These are phyloP conservation scores for Isabelozyma gotoi DNA, from an alignment of 805 yeast species.

Conservation along the genomic window DNA sequence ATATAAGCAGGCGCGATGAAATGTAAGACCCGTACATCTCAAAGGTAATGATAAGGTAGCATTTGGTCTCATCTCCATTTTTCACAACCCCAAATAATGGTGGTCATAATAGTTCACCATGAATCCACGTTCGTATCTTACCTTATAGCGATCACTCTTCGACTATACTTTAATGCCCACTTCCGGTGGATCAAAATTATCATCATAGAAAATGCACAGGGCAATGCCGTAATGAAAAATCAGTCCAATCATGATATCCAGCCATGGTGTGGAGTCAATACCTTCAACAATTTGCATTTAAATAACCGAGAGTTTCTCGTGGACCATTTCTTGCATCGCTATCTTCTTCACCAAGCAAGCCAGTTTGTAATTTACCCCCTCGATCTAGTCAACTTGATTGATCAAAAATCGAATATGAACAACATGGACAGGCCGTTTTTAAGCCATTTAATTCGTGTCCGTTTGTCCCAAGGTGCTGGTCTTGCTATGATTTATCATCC, in stretches of 20 bases:
- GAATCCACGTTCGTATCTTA: constrained; percentile 13
- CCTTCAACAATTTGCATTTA: constrained; percentile 12
- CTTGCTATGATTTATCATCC: constrained; percentile 19
- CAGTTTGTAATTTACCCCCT: constrained; percentile 1
- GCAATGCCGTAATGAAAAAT: background rate
- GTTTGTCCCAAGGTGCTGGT: background rate
- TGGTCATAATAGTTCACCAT: constrained; percentile 4
- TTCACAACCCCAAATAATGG: background rate
- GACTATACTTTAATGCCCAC: constrained; percentile 7
- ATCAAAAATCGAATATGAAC: background rate
- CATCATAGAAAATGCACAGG: constrained; percentile 8
- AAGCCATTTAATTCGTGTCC: constrained; percentile 2
- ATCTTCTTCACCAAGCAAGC: background rate
- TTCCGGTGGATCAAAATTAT: constrained; percentile 12
- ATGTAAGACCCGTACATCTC: too few species aligned
- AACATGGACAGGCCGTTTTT: constrained; percentile 5
- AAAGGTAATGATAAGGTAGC: too few species aligned
- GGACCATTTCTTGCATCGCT: constrained; percentile 3
- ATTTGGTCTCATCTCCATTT: too few species aligned
- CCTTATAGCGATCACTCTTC: constrained; percentile 15
- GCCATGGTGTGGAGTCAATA: constrained; percentile 30
- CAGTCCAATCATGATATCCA: constrained; percentile 5
- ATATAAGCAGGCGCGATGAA: too few species aligned
- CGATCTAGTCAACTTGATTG: background rate
- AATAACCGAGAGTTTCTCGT: constrained; percentile 6